These are phyloP conservation scores for Paraleonurus japonicus DNA, from an alignment of 257 asterid genomes.

Conservation along the genomic window DNA sequence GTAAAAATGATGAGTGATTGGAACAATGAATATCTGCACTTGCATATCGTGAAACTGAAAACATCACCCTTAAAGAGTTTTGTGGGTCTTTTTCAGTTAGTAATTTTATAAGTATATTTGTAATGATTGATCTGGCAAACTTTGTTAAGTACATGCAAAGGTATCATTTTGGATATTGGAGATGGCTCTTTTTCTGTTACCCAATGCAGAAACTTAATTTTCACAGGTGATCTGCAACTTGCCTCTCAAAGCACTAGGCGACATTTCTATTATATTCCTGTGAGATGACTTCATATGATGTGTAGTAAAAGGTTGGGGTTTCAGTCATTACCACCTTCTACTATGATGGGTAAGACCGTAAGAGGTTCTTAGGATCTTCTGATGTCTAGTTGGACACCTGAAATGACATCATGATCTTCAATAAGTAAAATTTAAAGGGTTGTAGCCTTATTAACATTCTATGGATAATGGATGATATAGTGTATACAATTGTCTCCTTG, in stretches of 20 bases:
- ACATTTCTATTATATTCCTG: neutral
- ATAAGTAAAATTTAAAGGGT: too few relatives aligned
- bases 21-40: slow-evolving; percentile 11
- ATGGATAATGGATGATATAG: too few relatives aligned
- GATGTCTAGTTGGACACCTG: neutral
- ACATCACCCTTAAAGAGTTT: neutral
- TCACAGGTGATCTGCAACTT: neutral
- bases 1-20: slow-evolving; percentile 13
- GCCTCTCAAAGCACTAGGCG: neutral
- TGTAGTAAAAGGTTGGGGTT: neutral
- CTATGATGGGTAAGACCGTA: neutral
- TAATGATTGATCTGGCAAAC: neutral
- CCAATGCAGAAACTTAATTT: neutral
- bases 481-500: too few relatives aligned
- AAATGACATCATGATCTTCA: too few relatives aligned
- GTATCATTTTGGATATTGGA: neutral
- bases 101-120: neutral
- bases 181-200: neutral
- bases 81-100: neutral
- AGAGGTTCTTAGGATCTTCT: neutral
- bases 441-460: neutral
- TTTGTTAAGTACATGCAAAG: neutral
- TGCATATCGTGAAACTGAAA: neutral
- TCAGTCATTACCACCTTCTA: slow-evolving; percentile 4
- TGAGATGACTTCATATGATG: neutral